Base-by-base conservation (phyloP, 2,329 filamentous ascomycete genomes). In the Cladosporium sp. region DNA sequence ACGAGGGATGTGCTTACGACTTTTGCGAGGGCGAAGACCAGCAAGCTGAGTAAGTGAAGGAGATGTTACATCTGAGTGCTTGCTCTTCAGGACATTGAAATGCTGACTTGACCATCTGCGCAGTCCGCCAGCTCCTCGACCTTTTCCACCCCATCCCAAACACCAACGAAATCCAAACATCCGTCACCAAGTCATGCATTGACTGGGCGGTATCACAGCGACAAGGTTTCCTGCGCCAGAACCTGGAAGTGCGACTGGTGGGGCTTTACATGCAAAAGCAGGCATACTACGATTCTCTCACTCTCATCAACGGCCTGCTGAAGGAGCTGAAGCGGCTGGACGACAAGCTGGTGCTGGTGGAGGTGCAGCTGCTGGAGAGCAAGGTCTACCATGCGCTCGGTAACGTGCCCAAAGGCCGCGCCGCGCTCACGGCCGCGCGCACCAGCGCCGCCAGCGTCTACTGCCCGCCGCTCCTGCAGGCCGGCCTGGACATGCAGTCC, bases 1-100 rank as follows among this genome's bases (percentile, higher is more conserved):
- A 96, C 90, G 71, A 84, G 92, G 66, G 87, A 88, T 58, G 88
- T 93, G 39, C 84, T 99, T 58, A 96, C 92, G 52, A 93, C 89
- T 57, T 97, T 99, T 71, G 93, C 93, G 58, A 96, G 97, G 79
- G 93, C 95, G 56, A 99, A 99, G 82, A 97, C 93, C 27, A 89
- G 93, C 51, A 99, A 99, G 75, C 79, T 99, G 56, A 89, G 93
- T 97, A 84, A 58, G 85, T 56, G 19, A n/a, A 29, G 20, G 27
- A 7, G 27, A 22, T 34, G 22, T 12, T 45, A n/a, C n/a, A n/a
- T n/a, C n/a, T n/a, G n/a, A n/a, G n/a, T n/a, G n/a, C n/a, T n/a
- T n/a, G n/a, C n/a, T n/a, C n/a, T n/a, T n/a, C n/a, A n/a, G n/a
- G n/a, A n/a, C n/a, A 36, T 18, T 12, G 27, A 24, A 19, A 29